Conservation (phyloP, 495 filamentous ascomycete genomes). For the Hypoxylon lenormandii region DNA sequence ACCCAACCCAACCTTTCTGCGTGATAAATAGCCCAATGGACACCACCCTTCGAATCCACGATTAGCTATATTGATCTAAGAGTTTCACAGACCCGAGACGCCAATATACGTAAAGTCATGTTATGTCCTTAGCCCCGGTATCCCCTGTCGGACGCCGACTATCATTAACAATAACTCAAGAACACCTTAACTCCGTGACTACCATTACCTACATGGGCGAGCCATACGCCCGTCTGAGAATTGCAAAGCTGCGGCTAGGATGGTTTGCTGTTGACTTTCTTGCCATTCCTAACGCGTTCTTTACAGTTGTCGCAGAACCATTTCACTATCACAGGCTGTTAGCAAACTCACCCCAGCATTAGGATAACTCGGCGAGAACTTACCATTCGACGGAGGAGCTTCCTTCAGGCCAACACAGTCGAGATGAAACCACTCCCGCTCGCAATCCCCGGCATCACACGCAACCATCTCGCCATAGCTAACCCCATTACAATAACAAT, state of each 20-base stretch:
- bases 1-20: conserved; percentile 1
- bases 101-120: conserved; percentile 35
- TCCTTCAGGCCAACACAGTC: conserved; percentile 88
- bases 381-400: conserved; percentile 85
- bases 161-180: conserved; percentile 26
- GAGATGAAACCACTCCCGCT: conserved; percentile 95
- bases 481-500: conserved; percentile 92
- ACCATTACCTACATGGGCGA: conserved; percentile 15
- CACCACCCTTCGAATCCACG: conserved; percentile 20
- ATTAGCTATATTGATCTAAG: conserved; percentile 22
- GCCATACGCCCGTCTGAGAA: conserved; percentile 22
- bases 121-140: conserved; percentile 15
- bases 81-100: conserved; percentile 29
- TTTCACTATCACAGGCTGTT: conserved; percentile 71
- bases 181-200: conserved; percentile 38
- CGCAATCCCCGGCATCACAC: conserved; percentile 90
- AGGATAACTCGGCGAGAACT: conserved; percentile 52
- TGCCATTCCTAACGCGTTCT: conserved; percentile 72
- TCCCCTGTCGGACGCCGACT: conserved; percentile 22
- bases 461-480: conserved; percentile 98
- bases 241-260: conserved; percentile 11
- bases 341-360: conserved; percentile 19
- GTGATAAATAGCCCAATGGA: conserved; percentile 4
- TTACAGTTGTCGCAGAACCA: conserved; percentile 93
- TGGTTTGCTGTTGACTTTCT: conserved; percentile 55